phyloP scores from a whole-genome alignment of 2,329 filamentous ascomycete species.

The Pseudogymnoascus sp. region DNA sequence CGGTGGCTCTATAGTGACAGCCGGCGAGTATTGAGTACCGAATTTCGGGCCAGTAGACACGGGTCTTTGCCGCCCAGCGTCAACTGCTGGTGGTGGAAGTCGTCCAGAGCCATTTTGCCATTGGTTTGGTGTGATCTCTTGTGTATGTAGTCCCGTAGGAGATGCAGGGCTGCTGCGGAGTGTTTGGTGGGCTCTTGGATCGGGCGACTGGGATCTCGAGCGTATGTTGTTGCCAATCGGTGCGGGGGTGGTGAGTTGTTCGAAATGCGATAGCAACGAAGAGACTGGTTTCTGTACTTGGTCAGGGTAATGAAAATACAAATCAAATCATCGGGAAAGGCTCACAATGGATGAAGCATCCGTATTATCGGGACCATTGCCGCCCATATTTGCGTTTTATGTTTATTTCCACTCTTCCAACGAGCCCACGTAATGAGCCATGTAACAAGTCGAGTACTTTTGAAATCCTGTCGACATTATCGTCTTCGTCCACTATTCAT shows the following conservation, averaged over 20 bases:
- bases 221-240: neutral
- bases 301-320: neutral
- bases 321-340: slow-evolving; percentile 11
- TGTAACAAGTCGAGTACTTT: slow-evolving; percentile 2
- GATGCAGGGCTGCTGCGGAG: neutral
- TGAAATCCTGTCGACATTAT: slow-evolving; percentile 3
- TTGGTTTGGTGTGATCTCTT: neutral
- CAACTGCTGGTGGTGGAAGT: neutral
- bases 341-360: slow-evolving; percentile 71
- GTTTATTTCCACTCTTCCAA: neutral
- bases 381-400: slow-evolving; percentile 33
- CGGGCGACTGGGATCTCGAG: slow-evolving; percentile 7
- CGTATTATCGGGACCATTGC: slow-evolving; percentile 47
- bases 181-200: neutral
- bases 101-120: neutral
- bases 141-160: neutral
- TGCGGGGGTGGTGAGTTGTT: slow-evolving; percentile 40
- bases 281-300: slow-evolving; percentile 64
- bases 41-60: slow-evolving; percentile 2
- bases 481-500: neutral
- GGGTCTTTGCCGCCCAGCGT: neutral
- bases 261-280: slow-evolving; percentile 71
- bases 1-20: slow-evolving; percentile 62
- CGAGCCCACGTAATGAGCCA: slow-evolving; percentile 5
- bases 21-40: slow-evolving; percentile 39